These are phyloP conservation scores for Dendrothele bispora DNA, from an alignment of 768 basidiomycete species.

Conservation along the genomic window DNA sequence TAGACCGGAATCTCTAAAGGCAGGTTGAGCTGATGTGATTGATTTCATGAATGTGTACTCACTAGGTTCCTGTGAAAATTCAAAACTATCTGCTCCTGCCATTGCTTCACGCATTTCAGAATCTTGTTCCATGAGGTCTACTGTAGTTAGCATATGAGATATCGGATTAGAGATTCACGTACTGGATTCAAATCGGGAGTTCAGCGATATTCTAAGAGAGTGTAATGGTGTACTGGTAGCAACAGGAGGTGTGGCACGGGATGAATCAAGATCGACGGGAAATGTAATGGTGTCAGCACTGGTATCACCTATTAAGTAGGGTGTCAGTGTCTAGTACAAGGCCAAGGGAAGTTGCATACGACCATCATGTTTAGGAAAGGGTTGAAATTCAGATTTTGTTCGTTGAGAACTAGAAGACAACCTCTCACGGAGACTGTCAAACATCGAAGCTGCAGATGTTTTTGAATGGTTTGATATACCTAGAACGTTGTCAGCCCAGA, in stretches of 20 bases:
- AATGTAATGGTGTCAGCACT: slow-evolving; percentile 40
- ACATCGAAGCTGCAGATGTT: slow-evolving; percentile 45
- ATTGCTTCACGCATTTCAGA: slow-evolving; percentile 73
- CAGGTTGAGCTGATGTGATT: too few species aligned
- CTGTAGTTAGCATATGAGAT: background rate
- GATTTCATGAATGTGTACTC: too few species aligned
- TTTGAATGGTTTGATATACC: slow-evolving; percentile 9
- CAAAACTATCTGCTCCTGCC: slow-evolving; percentile 53
- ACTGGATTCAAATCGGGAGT: slow-evolving; percentile 60
- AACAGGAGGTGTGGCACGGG: slow-evolving; percentile 42
- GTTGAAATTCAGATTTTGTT: slow-evolving; percentile 32
- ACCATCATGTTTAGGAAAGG: slow-evolving; percentile 21
- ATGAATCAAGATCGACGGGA: slow-evolving; percentile 37
- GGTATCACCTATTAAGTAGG: slow-evolving; percentile 19
- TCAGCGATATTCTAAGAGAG: slow-evolving; percentile 53
- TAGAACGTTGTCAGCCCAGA: background rate
- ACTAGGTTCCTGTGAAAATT: slow-evolving; percentile 31
- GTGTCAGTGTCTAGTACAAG: slow-evolving; percentile 12
- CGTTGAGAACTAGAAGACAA: slow-evolving; percentile 39
- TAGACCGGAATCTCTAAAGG: too few species aligned
- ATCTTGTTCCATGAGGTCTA: slow-evolving; percentile 69
- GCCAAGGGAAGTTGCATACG: slow-evolving; percentile 27
- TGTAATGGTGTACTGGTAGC: slow-evolving; percentile 58
- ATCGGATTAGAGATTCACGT: slow-evolving; percentile 15
- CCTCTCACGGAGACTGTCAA: slow-evolving; percentile 37